phyloP scores from a whole-genome alignment of 768 basidiomycete species.

The Russula brevipes region DNA sequence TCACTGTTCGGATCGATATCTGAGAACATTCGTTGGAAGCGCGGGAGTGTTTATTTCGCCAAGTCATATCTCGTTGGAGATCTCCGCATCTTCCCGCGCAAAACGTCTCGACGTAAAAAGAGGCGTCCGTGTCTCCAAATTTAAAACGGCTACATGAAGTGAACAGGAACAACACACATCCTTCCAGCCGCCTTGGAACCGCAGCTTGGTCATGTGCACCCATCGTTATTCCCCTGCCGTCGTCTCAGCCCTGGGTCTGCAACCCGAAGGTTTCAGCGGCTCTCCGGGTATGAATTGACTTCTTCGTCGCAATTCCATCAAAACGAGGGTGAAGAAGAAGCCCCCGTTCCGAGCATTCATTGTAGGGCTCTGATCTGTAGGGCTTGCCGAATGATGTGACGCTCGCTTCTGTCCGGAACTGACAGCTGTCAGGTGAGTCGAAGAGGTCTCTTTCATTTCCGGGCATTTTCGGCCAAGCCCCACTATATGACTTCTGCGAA shows the following conservation, averaged over 20 bases:
- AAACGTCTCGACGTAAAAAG: slow-evolving; percentile 14
- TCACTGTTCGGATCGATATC: slow-evolving; percentile 21
- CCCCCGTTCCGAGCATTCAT: no score
- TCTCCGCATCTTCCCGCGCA: slow-evolving; percentile 9
- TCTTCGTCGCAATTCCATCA: background rate
- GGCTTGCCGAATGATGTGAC: slow-evolving; percentile 7
- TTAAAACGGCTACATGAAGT: slow-evolving; percentile 8
- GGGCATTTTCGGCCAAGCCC: slow-evolving; percentile 4
- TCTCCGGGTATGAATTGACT: background rate
- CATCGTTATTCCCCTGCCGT: background rate
- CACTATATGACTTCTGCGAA: slow-evolving; percentile 9
- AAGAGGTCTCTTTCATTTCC: slow-evolving; percentile 11
- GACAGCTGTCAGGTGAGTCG: slow-evolving; percentile 21
- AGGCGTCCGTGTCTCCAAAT: slow-evolving; percentile 1
- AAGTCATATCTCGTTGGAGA: slow-evolving; percentile 13
- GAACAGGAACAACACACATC: background rate
- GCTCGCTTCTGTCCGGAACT: slow-evolving; percentile 9
- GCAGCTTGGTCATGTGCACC: slow-evolving; percentile 6
- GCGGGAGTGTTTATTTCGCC: slow-evolving; percentile 6
- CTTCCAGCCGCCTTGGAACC: slow-evolving; percentile 14
- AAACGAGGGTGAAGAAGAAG: background rate
- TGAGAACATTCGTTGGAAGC: slow-evolving; percentile 16
- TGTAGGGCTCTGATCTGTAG: background rate
- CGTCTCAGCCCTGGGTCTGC: background rate
- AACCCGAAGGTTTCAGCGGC: background rate